Evolutionary conservation across 1,139 yeast species (phyloP).

Genomic region (Scheffersomyces insectosa): DNA sequence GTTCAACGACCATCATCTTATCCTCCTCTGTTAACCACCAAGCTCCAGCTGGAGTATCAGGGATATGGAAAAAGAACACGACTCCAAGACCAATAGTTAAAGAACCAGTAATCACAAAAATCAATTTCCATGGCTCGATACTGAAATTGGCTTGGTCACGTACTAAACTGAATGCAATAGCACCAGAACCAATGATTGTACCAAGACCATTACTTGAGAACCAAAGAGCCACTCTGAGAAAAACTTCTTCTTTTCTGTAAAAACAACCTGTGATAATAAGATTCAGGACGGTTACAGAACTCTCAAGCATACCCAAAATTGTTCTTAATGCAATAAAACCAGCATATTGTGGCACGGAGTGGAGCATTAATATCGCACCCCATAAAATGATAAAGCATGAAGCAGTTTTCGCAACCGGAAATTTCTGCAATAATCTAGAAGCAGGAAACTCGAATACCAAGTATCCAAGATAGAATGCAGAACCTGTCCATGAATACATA

Average conservation of each 20-base stretch:
- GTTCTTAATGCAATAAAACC: slow-evolving; percentile 45
- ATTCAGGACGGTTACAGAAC: slow-evolving; percentile 54
- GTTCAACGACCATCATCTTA: slow-evolving; percentile 34
- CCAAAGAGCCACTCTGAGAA: slow-evolving; percentile 49
- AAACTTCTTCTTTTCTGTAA: slow-evolving; percentile 53
- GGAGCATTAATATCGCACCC: slow-evolving; percentile 47
- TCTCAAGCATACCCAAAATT: slow-evolving; percentile 56
- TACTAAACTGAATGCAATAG: slow-evolving; percentile 52
- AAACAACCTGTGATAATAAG: slow-evolving; percentile 56
- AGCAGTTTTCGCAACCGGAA: slow-evolving; percentile 42
- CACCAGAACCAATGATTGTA: slow-evolving; percentile 48
- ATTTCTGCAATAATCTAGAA: slow-evolving; percentile 38
- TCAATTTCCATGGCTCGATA: slow-evolving; percentile 46
- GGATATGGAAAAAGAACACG: slow-evolving; percentile 43
- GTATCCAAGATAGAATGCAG: slow-evolving; percentile 57
- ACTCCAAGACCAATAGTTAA: slow-evolving; percentile 48
- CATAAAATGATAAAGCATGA: slow-evolving; percentile 41
- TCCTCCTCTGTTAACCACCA: slow-evolving; percentile 47
- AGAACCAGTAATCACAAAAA: slow-evolving; percentile 49
- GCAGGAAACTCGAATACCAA: slow-evolving; percentile 50
- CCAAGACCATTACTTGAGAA: slow-evolving; percentile 55
- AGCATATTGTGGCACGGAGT: slow-evolving; percentile 40
- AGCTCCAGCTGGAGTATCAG: slow-evolving; percentile 56
- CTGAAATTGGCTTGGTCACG: slow-evolving; percentile 29
- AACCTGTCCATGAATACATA: slow-evolving; percentile 57